Percentiles rank a stretch among this genome's conserved stretches.
phyloP scores from a whole-genome alignment of 2,329 filamentous ascomycete species.

The Phyllosticta citribraziliensis region DNA sequence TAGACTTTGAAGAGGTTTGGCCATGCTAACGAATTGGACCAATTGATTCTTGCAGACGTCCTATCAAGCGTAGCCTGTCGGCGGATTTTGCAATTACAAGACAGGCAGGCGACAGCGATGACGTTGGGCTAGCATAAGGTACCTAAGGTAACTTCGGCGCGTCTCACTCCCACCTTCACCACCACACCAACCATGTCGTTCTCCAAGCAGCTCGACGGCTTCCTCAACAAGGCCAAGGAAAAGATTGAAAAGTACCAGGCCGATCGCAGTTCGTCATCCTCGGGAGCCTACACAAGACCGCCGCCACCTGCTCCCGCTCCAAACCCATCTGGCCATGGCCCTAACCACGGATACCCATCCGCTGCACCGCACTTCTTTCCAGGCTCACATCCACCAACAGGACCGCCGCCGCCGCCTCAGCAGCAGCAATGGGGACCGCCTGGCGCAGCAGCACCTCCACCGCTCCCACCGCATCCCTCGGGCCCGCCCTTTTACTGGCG shows the following conservation, averaged over 20 bases:
- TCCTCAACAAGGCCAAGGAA: conserved; percentile 5
- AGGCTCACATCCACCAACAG: conserved; percentile 17
- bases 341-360: not conserved
- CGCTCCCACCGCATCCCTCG: conserved; percentile 18
- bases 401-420: conserved; percentile 15
- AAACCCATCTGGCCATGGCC: not conserved
- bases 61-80: no score
- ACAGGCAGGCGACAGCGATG: not conserved
- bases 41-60: no score
- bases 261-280: not conserved
- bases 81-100: not conserved
- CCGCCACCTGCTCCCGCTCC: not conserved
- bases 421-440: conserved; percentile 13
- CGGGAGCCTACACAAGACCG: not conserved
- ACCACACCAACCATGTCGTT: conserved; percentile 1
- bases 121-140: no score
- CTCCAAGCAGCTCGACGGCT: conserved; percentile 6
- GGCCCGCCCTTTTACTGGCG: conserved; percentile 40
- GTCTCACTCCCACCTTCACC: not conserved
- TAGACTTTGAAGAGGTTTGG: no score
- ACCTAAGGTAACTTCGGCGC: no score
- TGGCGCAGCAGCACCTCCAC: conserved; percentile 20
- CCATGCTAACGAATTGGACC: no score
- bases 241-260: conserved; percentile 10
- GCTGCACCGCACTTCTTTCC: conserved; percentile 5